A percentile compares a stretch with the other conserved stretches of the same genome.
phyloP scores from a whole-genome alignment of 371 early-diverging fungal species.

The Rhizopus delemar region DNA sequence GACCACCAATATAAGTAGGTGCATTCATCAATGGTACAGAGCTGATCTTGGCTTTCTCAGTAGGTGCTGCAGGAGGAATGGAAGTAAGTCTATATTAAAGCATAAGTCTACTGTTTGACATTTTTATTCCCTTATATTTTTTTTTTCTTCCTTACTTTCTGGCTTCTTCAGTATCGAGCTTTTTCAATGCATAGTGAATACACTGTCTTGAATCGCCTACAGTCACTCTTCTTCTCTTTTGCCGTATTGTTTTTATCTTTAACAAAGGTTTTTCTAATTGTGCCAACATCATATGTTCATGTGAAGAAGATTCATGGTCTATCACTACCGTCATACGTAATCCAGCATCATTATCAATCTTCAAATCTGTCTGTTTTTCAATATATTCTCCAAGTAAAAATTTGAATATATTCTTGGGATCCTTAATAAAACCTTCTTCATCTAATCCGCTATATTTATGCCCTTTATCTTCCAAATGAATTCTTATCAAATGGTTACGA shows the following conservation, averaged over 20 bases:
- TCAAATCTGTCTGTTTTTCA: constrained; percentile 27
- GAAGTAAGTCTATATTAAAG: constrained; percentile 25
- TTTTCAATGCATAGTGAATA: constrained; percentile 56
- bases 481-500: constrained; percentile 49
- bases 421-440: constrained; percentile 22
- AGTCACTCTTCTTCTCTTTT: constrained; percentile 50
- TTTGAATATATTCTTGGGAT: constrained; percentile 56
- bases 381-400: constrained; percentile 41
- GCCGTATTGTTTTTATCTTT: constrained; percentile 54
- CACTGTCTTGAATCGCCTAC: constrained; percentile 61
- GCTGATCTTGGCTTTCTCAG: constrained; percentile 34
- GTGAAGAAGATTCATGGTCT: constrained; percentile 57
- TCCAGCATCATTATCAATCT: constrained; percentile 28
- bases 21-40: constrained; percentile 48
- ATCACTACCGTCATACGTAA: constrained; percentile 62
- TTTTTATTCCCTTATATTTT: no score
- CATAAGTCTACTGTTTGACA: not conserved
- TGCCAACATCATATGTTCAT: constrained; percentile 69
- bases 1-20: constrained; percentile 59
- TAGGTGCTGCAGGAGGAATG: constrained; percentile 50
- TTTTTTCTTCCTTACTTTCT: constrained; percentile 37
- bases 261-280: constrained; percentile 60
- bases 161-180: constrained; percentile 55
- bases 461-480: constrained; percentile 21
- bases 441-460: not conserved